Evolutionary conservation across 306 rosid genomes (phyloP).

Genomic region (Albizia julibrissin): DNA sequence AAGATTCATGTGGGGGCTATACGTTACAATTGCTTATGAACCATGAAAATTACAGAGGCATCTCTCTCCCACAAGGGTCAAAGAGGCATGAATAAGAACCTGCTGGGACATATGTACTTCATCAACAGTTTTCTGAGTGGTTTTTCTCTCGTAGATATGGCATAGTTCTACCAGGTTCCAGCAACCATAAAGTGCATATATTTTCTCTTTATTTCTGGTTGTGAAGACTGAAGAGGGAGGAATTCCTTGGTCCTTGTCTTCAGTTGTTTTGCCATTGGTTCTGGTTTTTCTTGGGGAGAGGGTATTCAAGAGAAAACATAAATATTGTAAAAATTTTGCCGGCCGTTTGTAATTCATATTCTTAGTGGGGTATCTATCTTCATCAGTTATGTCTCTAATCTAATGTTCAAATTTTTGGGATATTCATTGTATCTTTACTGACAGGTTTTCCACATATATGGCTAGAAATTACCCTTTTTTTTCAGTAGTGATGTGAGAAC

Average conservation of each 20-base stretch:
- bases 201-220: neutral
- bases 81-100: neutral
- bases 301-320: neutral
- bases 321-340: neutral
- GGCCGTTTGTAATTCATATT: neutral
- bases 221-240: neutral
- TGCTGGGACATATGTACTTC: neutral
- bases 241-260: neutral
- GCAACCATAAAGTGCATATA: neutral
- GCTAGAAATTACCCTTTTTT: neutral
- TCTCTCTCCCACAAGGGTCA: neutral
- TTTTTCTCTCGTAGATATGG: neutral
- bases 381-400: neutral
- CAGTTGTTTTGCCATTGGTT: neutral
- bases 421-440: neutral
- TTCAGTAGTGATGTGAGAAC: neutral
- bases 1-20: neutral
- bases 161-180: neutral
- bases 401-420: neutral
- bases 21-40: conserved; percentile 13
- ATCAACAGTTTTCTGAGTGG: neutral
- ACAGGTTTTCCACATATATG: neutral
- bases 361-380: neutral
- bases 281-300: neutral
- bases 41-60: conserved; percentile 1